A percentile compares a stretch with the other conserved stretches of the same genome.
Evolutionary conservation across 2,329 filamentous ascomycete genomes (phyloP).

Genomic region (Fusarium incarnatum): DNA sequence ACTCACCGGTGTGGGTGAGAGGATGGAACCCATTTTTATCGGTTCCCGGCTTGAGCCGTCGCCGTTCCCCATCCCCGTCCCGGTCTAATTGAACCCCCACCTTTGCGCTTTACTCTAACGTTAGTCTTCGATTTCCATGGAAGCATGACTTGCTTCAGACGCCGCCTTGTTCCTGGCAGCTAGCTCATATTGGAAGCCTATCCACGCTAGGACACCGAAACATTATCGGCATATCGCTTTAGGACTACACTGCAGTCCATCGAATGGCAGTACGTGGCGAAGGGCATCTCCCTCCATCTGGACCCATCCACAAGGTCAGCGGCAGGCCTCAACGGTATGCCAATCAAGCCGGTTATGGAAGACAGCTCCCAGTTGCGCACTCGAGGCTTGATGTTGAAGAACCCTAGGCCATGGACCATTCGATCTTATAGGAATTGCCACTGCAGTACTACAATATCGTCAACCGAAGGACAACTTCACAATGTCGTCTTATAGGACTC

Average conservation of each 20-base stretch:
- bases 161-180: slow-evolving; percentile 35
- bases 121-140: slow-evolving; percentile 17
- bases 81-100: slow-evolving; percentile 35
- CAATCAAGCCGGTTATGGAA: slow-evolving; percentile 26
- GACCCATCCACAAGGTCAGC: slow-evolving; percentile 21
- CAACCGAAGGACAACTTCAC: background rate
- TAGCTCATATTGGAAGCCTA: slow-evolving; percentile 4
- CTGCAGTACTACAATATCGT: slow-evolving; percentile 27
- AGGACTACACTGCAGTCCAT: slow-evolving; percentile 8
- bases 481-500: background rate
- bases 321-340: slow-evolving; percentile 36
- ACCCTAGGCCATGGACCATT: slow-evolving; percentile 8
- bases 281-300: background rate
- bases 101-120: background rate
- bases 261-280: slow-evolving; percentile 31
- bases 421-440: slow-evolving; percentile 9
- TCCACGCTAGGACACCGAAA: slow-evolving; percentile 2
- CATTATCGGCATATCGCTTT: background rate
- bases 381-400: background rate
- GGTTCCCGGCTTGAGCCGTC: slow-evolving; percentile 24
- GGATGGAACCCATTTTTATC: slow-evolving; percentile 26
- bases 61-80: slow-evolving; percentile 7
- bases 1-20: slow-evolving; percentile 46
- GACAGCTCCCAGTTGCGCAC: slow-evolving; percentile 14
- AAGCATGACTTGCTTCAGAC: slow-evolving; percentile 25